Base-by-base conservation (phyloP, 495 filamentous ascomycete genomes). In the Pyrenula massariospora region DNA sequence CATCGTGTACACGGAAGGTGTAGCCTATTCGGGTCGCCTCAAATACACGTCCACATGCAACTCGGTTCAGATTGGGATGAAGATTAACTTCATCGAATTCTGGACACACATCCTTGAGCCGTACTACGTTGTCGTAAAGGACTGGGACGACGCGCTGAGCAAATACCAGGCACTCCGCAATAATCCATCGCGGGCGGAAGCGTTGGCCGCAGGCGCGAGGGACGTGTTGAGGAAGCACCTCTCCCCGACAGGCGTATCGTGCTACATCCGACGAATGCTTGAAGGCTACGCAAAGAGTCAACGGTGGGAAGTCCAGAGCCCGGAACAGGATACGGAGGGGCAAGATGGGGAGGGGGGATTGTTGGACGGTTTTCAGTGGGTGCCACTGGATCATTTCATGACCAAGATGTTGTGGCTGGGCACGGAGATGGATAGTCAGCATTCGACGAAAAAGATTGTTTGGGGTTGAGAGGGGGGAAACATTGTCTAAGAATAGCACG, bases 21-120 rank as follows among this genome's bases (percentile, higher is more conserved):
- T 50, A 24, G 52, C 58, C 12, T 77, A 70, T 60, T 74, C 72
- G 15, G 75, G 71, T 20, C 64, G 68, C 12, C 62, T 73, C 12
- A 73, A 73, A 53, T 78, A 76, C 56, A 65, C 74, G 15, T 74
- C 74, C 50, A 71, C 71, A 49, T 82, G 78, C 63, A 65, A 69
- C 48, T 70, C 65, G 24, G 76, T 80, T 19, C 59, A 76, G 48
- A 65, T 81, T 50, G 58, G 65, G 10, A 59, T 62, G 24, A 48
- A 53, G 47, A 36, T 60, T 21, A 49, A 60, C 21, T 62, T 53
- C 51, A 57, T 59, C 21, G 59, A 62, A 21, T 42, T 42, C 31
- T 42, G 31, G 31, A 42, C 31, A 42, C 31, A 42, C 31, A 42
- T 42, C 15, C 31, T 42, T 15, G 31, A 42, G 31, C 31, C 31